phyloP scores from a whole-genome alignment of 169 alveolate genomes.

The Plasmodium inui region DNA sequence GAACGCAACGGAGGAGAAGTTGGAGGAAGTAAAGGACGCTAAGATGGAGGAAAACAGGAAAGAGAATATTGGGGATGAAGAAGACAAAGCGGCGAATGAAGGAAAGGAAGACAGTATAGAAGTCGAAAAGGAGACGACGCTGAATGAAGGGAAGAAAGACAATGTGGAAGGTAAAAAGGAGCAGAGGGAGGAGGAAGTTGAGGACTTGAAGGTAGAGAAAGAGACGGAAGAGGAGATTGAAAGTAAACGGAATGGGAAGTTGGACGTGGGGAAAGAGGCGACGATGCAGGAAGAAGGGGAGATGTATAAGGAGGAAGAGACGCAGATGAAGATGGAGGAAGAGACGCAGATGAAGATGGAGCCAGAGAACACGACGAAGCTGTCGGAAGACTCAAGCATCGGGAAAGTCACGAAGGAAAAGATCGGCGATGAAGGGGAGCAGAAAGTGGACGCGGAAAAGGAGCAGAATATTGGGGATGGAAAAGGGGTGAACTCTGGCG shows the following conservation, averaged over 20 bases:
- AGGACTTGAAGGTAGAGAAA: neutral
- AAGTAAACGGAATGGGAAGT: neutral
- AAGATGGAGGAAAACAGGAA: neutral
- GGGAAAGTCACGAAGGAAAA: neutral
- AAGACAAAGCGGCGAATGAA: neutral
- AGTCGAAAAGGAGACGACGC: neutral
- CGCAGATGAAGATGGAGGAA: neutral
- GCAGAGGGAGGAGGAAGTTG: neutral
- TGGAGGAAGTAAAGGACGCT: neutral
- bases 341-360: neutral
- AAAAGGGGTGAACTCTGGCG: no score
- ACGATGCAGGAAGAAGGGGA: neutral
- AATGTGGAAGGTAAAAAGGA: neutral
- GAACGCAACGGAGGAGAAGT: neutral
- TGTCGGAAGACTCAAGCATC: neutral
- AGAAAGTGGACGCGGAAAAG: neutral
- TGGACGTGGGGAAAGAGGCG: neutral
- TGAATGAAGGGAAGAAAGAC: neutral
- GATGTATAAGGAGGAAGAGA: neutral
- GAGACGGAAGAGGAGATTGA: neutral
- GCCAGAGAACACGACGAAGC: neutral
- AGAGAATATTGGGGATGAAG: neutral
- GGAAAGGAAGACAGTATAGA: no score
- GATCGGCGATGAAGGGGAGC: neutral
- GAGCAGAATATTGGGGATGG: neutral